A percentile compares a stretch with the other conserved stretches of the same genome.
These are phyloP conservation scores for Lactifluus echinatus DNA, from an alignment of 768 basidiomycete species.

Conservation along the genomic window DNA sequence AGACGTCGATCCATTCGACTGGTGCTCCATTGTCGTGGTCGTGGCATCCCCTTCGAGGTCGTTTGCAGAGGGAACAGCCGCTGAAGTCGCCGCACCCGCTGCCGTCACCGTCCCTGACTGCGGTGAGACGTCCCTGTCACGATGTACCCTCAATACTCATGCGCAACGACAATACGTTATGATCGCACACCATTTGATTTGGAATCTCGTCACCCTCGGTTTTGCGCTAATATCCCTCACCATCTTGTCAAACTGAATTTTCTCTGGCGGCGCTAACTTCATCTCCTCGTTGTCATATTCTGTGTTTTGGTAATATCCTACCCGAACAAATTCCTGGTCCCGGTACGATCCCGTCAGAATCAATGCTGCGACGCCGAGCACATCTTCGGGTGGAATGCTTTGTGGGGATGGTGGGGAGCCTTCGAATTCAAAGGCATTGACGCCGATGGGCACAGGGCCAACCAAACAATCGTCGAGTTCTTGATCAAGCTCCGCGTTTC, in stretches of 20 bases:
- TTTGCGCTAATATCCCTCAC: constrained; percentile 86
- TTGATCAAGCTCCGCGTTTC: constrained; percentile 86
- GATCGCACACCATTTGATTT: constrained; percentile 68
- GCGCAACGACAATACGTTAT: background rate
- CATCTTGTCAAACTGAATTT: constrained; percentile 68
- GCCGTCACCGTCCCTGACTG: constrained; percentile 33
- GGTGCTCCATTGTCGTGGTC: background rate
- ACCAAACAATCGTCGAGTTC: constrained; percentile 97
- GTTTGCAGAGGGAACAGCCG: constrained; percentile 66
- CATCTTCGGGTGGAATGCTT: constrained; percentile 82
- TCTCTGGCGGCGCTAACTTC: constrained; percentile 61
- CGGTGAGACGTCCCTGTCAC: constrained; percentile 30
- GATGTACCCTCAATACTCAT: background rate
- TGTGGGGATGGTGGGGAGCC: constrained; percentile 75
- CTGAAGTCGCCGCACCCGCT: constrained; percentile 60
- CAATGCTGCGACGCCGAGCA: constrained; percentile 92
- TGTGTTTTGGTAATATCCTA: constrained; percentile 98
- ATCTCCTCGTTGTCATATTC: constrained; percentile 96
- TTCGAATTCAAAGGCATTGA: constrained; percentile 96
- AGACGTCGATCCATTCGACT: constrained; percentile 11
- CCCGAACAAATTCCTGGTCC: constrained; percentile 98
- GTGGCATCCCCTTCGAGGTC: constrained; percentile 39
- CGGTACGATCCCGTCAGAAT: constrained; percentile 94
- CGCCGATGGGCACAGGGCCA: constrained; percentile 92
- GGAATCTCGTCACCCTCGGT: constrained; percentile 88